Base-by-base conservation (phyloP, 108 stramenopile genomes). In the Mediolabrus comicus region DNA sequence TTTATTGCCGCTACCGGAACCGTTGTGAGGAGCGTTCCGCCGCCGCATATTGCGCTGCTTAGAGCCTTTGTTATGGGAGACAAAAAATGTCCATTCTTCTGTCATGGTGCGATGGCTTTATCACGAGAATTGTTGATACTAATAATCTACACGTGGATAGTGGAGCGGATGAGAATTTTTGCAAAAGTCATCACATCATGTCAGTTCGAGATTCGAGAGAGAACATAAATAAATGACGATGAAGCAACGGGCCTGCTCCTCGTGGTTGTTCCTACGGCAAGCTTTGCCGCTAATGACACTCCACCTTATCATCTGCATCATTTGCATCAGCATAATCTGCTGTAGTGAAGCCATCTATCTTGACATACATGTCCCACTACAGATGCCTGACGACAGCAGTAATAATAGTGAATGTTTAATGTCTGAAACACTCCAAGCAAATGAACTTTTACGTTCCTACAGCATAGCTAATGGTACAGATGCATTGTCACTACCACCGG, bases 291-390 rank as follows among this genome's bases (percentile, higher is more conserved):
- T 49, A 22, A 17, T 17, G 4, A 8, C 46, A 49, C 19, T 49
- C 19, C 46, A 49, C 46, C 22, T 49, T 22, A 22, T 43, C 69
- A n/a, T 27, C 46, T 10, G 3, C 30, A 59, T 27, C n/a, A n/a
- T n/a, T n/a, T n/a, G n/a, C n/a, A n/a, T n/a, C n/a, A n/a, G n/a
- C n/a, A n/a, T n/a, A n/a, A n/a, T n/a, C n/a, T n/a, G n/a, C n/a
- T n/a, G n/a, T n/a, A n/a, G n/a, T n/a, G n/a, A n/a, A 10, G 53
- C 76, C 32, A 60, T 70, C 4, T 39, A 57, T 39, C 69, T 77
- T 5, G 63, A 77, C 64, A 65, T 77, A 39, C 75, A 77, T 63
- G 31, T 77, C 3, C 75, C 75, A 14, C 34, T 77, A 0, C 46
- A 57, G 1, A 26, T 54, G 7, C n/a, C n/a, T n/a, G n/a, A n/a